These are phyloP conservation scores for Pistacia atlantica DNA, from an alignment of 345 rosid species.

Conservation along the genomic window DNA sequence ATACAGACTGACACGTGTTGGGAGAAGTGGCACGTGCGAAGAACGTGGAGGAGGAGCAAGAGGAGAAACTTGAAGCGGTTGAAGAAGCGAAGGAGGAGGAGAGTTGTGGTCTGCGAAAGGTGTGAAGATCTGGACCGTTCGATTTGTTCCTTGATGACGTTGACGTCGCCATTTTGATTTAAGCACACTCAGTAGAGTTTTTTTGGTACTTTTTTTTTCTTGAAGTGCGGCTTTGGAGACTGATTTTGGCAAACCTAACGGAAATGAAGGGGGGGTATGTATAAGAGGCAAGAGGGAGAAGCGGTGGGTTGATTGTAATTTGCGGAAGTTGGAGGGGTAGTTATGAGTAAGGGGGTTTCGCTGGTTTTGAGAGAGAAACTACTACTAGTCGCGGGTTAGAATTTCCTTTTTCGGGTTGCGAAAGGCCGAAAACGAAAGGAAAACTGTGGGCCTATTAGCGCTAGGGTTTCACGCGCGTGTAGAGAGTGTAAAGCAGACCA, in stretches of 20 bases:
- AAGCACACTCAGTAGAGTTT: neutral
- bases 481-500: no score
- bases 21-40: slow-evolving; percentile 39
- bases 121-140: slow-evolving; percentile 10
- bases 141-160: slow-evolving; percentile 27
- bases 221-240: neutral
- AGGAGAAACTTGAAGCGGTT: slow-evolving; percentile 31
- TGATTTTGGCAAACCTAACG: neutral
- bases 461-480: neutral
- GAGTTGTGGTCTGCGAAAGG: slow-evolving; percentile 18
- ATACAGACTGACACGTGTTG: slow-evolving; percentile 29
- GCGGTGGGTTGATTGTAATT: neutral
- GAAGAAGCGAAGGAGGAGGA: slow-evolving; percentile 43
- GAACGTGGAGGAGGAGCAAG: slow-evolving; percentile 36
- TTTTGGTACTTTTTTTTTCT: neutral
- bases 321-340: neutral
- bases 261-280: neutral
- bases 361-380: neutral
- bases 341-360: neutral
- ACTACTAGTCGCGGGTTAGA: neutral
- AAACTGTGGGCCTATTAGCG: neutral
- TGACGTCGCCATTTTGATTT: slow-evolving; percentile 12
- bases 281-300: neutral
- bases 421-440: neutral
- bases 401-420: neutral